Conservation (phyloP, 768 basidiomycete genomes). For the Mycena sanguinolenta region DNA sequence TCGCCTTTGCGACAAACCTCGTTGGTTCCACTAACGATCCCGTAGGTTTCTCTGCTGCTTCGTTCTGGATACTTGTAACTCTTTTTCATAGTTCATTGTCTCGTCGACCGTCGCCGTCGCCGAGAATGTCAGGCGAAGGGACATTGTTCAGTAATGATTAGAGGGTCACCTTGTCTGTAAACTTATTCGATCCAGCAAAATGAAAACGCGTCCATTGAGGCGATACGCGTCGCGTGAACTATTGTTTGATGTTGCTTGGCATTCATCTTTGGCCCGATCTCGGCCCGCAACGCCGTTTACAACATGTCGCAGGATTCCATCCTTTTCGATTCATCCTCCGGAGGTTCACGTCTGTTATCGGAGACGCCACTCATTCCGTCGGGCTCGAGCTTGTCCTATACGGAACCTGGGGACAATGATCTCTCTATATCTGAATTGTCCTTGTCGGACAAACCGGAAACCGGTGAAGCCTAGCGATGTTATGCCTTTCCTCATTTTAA, state of each 20-base stretch:
- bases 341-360: slow-evolving; percentile 46
- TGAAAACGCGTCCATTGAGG: too few relatives aligned
- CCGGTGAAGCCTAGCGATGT: slow-evolving; percentile 1
- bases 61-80: not conserved
- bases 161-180: not conserved
- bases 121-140: not conserved
- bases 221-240: too few relatives aligned
- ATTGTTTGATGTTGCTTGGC: too few relatives aligned
- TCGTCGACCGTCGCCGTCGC: slow-evolving; percentile 19
- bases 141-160: slow-evolving; percentile 1
- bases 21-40: not conserved
- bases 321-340: slow-evolving; percentile 26
- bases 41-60: not conserved
- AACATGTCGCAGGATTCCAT: slow-evolving; percentile 23
- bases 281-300: too few relatives aligned
- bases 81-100: not conserved
- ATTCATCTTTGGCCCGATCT: too few relatives aligned
- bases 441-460: slow-evolving; percentile 39
- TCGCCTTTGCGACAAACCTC: slow-evolving; percentile 12
- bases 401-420: slow-evolving; percentile 48
- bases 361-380: slow-evolving; percentile 45
- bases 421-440: slow-evolving; percentile 55
- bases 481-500: not conserved
- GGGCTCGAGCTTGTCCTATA: slow-evolving; percentile 38
- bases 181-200: too few relatives aligned